Conservation (phyloP, 805 yeast genomes). For the Candida endomychidarum region DNA sequence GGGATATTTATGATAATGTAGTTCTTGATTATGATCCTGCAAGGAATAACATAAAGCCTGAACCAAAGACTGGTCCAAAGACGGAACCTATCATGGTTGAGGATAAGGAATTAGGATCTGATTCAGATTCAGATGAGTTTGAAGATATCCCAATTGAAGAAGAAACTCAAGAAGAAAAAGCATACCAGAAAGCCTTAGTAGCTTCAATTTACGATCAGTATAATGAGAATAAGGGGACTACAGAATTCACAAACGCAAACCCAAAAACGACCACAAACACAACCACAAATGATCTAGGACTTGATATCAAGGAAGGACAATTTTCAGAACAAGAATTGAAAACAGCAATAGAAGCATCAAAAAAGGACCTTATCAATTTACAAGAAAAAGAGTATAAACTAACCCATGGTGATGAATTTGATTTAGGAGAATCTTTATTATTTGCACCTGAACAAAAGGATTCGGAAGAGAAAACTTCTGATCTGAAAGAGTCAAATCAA, state of each 20-base stretch:
- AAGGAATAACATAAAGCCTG: too few relatives aligned
- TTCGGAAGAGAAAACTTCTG: not conserved
- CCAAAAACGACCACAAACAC: too few relatives aligned
- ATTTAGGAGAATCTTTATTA: constrained; percentile 22
- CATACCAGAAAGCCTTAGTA: constrained; percentile 29
- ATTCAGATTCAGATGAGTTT: constrained; percentile 31
- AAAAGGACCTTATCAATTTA: constrained; percentile 36
- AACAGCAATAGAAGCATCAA: constrained; percentile 49
- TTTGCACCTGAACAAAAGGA: constrained; percentile 12
- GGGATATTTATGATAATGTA: constrained; percentile 7
- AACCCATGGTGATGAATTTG: constrained; percentile 3
- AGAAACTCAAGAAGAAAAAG: constrained; percentile 30
- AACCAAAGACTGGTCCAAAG: too few relatives aligned
- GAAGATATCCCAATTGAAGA: constrained; percentile 58
- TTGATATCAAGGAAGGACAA: too few relatives aligned
- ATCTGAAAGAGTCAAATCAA: not conserved
- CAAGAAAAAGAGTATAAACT: constrained; percentile 22
- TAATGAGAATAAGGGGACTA: too few relatives aligned
- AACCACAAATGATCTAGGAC: too few relatives aligned
- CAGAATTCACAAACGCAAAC: too few relatives aligned
- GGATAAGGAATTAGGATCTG: too few relatives aligned
- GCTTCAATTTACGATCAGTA: constrained; percentile 37
- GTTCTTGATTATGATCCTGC: constrained; percentile 5
- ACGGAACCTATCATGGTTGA: not conserved
- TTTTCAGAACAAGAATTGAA: constrained; percentile 32